Conservation (phyloP, 306 rosid genomes). For the Betula pendula region DNA sequence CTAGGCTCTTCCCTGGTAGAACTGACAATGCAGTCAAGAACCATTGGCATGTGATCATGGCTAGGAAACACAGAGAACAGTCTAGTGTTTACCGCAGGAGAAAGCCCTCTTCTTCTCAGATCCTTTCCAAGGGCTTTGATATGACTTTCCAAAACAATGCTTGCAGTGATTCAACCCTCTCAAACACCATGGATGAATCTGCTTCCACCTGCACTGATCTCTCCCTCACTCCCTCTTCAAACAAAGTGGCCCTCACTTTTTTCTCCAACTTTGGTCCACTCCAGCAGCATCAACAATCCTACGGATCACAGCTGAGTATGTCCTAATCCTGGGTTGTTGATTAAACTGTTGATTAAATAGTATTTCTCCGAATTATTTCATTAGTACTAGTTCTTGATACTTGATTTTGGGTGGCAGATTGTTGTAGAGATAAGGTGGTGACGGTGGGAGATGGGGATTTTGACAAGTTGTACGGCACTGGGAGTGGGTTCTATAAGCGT, state of each 20-base stretch:
- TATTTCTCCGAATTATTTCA: background rate
- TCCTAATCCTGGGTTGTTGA: background rate
- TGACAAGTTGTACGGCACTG: conserved; percentile 29
- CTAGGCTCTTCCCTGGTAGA: conserved; percentile 85
- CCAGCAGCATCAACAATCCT: conserved; percentile 21
- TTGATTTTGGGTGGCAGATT: conserved; percentile 35
- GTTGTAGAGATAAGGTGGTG: conserved; percentile 16
- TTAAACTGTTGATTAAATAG: too few relatives aligned
- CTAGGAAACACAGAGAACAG: conserved; percentile 70
- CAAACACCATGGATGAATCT: conserved; percentile 60
- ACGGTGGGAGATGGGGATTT: conserved; percentile 19
- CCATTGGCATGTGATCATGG: conserved; percentile 94
- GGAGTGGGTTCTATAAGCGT: conserved; percentile 12
- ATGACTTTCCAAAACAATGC: conserved; percentile 39
- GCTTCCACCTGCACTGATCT: conserved; percentile 67
- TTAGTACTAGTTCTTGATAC: background rate
- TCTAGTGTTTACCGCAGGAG: conserved; percentile 57
- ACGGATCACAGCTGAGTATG: conserved; percentile 44
- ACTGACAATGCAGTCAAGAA: conserved; percentile 96
- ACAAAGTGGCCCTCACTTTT: conserved; percentile 11
- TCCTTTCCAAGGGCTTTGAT: conserved; percentile 27
- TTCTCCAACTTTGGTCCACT: conserved; percentile 16
- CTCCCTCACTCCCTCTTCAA: conserved; percentile 55
- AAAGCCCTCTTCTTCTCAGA: conserved; percentile 35
- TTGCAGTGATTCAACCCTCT: conserved; percentile 54